Percentiles rank a stretch among this genome's conserved stretches.
phyloP scores from a whole-genome alignment of 1,284 basidiomycete species.

The Cerrena zonata region DNA sequence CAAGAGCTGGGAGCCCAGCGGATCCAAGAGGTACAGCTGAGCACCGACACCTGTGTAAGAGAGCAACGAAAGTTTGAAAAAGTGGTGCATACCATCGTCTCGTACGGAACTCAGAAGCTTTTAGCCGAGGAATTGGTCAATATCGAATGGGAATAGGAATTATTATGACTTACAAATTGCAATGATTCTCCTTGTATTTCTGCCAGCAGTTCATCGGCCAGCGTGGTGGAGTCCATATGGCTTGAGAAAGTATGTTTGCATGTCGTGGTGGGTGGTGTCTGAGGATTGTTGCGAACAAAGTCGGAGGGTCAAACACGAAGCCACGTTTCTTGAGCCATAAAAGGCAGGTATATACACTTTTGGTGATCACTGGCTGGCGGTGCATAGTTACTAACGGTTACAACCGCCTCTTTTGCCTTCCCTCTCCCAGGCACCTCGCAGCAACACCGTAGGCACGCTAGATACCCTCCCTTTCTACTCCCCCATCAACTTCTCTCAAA shows the following conservation, averaged over 20 bases:
- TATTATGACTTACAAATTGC: slow-evolving; percentile 32
- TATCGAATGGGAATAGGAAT: too few species aligned
- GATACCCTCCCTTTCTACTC: background rate
- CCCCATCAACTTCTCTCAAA: background rate
- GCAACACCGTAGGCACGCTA: background rate
- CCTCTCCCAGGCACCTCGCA: background rate
- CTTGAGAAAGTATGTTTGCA: background rate
- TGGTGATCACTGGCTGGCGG: too few species aligned
- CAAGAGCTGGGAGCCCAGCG: slow-evolving; percentile 29
- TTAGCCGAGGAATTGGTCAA: too few species aligned
- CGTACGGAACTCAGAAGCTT: background rate
- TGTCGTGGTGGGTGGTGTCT: background rate
- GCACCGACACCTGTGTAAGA: background rate
- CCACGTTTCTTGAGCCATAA: background rate
- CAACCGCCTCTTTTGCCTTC: background rate
- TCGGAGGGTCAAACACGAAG: background rate
- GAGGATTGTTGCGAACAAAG: background rate
- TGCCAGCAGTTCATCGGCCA: slow-evolving; percentile 14
- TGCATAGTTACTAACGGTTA: slow-evolving; percentile 16
- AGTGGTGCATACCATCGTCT: background rate
- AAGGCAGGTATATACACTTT: too few species aligned
- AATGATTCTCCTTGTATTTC: slow-evolving; percentile 39
- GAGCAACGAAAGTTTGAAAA: background rate
- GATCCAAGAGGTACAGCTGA: slow-evolving; percentile 12
- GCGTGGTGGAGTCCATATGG: slow-evolving; percentile 3